Percentiles rank a stretch among this genome's conserved stretches.
These are phyloP conservation scores for Xylaria intraflava DNA, from an alignment of 495 filamentous ascomycete genomes.

Conservation along the genomic window DNA sequence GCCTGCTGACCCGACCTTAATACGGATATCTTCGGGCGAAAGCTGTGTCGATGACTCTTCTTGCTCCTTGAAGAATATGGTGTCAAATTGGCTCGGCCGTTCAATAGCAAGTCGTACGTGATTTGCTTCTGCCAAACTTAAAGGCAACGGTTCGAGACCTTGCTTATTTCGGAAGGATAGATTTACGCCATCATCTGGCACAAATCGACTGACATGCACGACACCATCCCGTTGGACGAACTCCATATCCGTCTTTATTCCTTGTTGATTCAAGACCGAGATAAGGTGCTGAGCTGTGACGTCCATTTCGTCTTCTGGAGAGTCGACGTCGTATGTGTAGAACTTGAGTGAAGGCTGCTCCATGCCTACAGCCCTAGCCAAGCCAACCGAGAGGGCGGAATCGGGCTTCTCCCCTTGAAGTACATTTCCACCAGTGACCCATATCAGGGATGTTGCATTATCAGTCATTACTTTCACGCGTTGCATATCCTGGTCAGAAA, in stretches of 20 bases:
- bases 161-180: neutral
- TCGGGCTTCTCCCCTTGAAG: neutral
- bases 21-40: neutral
- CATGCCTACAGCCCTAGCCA: slow-evolving; percentile 2
- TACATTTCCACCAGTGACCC: slow-evolving; percentile 4
- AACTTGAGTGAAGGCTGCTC: slow-evolving; percentile 6
- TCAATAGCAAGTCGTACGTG: neutral
- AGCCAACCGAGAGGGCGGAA: neutral
- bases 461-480: slow-evolving; percentile 28
- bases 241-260: neutral
- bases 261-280: neutral
- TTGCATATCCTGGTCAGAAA: slow-evolving; percentile 23
- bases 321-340: neutral
- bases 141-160: neutral
- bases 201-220: slow-evolving; percentile 1
- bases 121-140: neutral
- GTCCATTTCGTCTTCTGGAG: neutral
- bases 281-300: neutral
- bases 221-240: neutral
- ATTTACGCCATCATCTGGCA: neutral
- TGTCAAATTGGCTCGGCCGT: neutral
- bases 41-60: neutral
- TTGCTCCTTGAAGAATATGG: slow-evolving; percentile 1
- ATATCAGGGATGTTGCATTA: neutral
- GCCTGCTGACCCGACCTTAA: neutral